Evolutionary conservation across 2,329 filamentous ascomycete genomes (phyloP), one percentile per base, ranked within the genome.

Genomic region (Furcasterigmium sp.): DNA sequence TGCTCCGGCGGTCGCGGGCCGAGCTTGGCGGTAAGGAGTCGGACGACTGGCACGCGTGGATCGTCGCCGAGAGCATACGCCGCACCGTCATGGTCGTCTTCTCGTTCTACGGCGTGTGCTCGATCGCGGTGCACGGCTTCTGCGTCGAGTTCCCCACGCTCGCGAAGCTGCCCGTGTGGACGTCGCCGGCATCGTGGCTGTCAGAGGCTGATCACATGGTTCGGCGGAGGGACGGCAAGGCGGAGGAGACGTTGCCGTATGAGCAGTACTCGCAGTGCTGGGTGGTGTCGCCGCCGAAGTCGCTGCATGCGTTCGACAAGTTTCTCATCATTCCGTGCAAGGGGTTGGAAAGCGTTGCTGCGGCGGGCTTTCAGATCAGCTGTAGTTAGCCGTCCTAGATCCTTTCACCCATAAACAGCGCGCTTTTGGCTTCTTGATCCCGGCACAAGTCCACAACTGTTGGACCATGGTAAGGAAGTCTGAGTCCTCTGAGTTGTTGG

Each of bases 41-140:
- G 8, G 25, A 8, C 13, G 13, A 28, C 25, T 28, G 25, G 25
- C 25, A 28, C 13, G 8, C 25, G 8, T 28, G 25, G 25, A 53
- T 62, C 15, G 36, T 62, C 2, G 50, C 58, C 4, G 59, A 61
- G 41, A 55, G 51, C 21, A 42, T 58, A 14, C 48, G 59, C 5
- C 53, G 59, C 11, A 60, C 58, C 2, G 25, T 28, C 25, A 28
- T 28, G 25, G 25, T 28, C 25, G 13, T 28, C 25, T 28, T 28
- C 25, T 8, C 13, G 25, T 28, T 28, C 25, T 28, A 28, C 25
- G 25, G 25, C 25, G 13, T 28, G 25, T 28, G 13, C 13, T 28
- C 25, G 25, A 28, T 28, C 8, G 25, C 25, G 25, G 13, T 28
- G 25, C 25, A 28, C 13, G 25, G 25, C 25, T 28, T 28, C 25